Evolutionary conservation across 2,329 filamentous ascomycete genomes (phyloP), one percentile per base, ranked within the genome.

Genomic region (Fusarium neocosmosporiellum): DNA sequence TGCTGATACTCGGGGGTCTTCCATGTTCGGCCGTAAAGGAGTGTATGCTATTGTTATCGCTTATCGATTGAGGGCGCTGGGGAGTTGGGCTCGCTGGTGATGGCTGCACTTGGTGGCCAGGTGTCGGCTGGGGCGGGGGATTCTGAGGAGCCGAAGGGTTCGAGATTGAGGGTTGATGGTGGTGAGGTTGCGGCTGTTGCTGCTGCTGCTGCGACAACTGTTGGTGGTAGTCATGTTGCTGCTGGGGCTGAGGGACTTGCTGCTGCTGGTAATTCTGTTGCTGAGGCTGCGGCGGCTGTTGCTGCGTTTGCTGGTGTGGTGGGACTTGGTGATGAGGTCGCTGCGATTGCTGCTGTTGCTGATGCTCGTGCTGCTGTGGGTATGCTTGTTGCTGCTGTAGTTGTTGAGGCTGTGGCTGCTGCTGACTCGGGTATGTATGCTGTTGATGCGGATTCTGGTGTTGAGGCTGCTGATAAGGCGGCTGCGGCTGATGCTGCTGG

Each of bases 1-100:
- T 57, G 6, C 63, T 68, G 34, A 73, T 34, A 9, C 73, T 76
- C 1, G 66, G 55, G 1, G 58, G 65, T 37, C 59, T 69, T 6
- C 67, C 70, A 22, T 64, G 24, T 5, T 55, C 53, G 18, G 50
- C n/a, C 29, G 65, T 46, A 16, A 61, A 58, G 7, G 67, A 63
- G 5, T 50, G 54, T 11, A 65, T 50, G 50, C 57, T 69, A 31
- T 20, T 60, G n/a, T 64, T 55, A 14, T 65, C 43, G 41, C 65
- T 70, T 10, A 4, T 54, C 31, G 4, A 63, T 53, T 50, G 66
- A 10, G 69, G 66, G 5, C 54, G 34, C 1, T 69, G 73, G 0
- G 64, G 46, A 5, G 31, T 5, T 14, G 66, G 59, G 22, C 43
- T 65, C 18, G 63, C 33, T 1, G 67, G 58, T 6, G 62, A 37